Percentiles rank a stretch among this genome's conserved stretches.
These are phyloP conservation scores for Litsea cubeba DNA, from an alignment of 164 flowering plant species.

Conservation along the genomic window DNA sequence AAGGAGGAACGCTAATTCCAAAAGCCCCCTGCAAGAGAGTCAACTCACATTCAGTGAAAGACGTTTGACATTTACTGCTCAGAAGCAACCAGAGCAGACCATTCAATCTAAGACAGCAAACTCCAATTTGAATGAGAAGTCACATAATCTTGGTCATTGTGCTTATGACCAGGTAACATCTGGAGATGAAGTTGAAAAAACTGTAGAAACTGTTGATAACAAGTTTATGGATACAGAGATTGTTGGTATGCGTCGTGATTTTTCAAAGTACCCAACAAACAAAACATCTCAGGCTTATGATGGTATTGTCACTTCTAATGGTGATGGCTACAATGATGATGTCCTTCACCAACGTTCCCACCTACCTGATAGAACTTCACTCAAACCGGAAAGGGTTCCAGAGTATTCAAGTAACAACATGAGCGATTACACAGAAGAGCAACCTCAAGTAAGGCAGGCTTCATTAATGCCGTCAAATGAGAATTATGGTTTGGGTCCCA, in stretches of 20 bases:
- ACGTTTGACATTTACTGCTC: conserved; percentile 9
- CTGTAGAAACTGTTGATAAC: conserved; percentile 14
- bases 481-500: conserved; percentile 11
- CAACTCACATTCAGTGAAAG: background rate
- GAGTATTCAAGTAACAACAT: conserved; percentile 12
- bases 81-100: conserved; percentile 14
- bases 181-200: conserved; percentile 22
- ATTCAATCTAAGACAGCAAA: conserved; percentile 4
- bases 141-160: conserved; percentile 10
- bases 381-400: conserved; percentile 12
- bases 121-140: conserved; percentile 17
- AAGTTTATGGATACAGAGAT: conserved; percentile 9
- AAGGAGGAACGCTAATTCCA: conserved; percentile 9
- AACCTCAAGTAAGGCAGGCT: conserved; percentile 17
- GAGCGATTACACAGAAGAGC: conserved; percentile 16
- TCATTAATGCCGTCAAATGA: conserved; percentile 15
- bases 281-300: conserved; percentile 44
- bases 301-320: conserved; percentile 55
- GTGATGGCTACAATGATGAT: conserved; percentile 45
- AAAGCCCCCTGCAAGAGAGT: conserved; percentile 14
- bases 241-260: conserved; percentile 12
- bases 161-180: conserved; percentile 21
- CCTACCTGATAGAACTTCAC: conserved; percentile 12
- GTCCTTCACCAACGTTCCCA: conserved; percentile 16
- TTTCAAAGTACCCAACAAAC: conserved; percentile 31